A percentile compares a stretch with the other conserved stretches of the same genome.
Evolutionary conservation across 108 stramenopile species (phyloP).

Genomic region (Cyclotella cryptica): DNA sequence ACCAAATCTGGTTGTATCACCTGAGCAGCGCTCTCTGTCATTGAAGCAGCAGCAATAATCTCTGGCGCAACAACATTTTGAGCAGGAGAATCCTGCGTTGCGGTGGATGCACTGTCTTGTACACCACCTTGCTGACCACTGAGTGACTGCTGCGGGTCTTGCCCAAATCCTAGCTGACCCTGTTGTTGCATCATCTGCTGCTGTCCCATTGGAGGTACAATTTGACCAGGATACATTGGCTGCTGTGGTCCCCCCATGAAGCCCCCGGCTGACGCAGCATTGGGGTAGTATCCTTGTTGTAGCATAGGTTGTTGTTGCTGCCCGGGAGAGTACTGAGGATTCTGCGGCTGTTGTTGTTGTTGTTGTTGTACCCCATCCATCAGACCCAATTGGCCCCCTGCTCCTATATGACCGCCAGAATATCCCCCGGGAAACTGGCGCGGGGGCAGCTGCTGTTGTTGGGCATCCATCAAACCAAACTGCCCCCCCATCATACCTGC

Average conservation of each 20-base stretch:
- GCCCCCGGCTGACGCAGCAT: neutral
- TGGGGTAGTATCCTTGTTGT: too few relatives aligned
- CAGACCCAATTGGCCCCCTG: neutral
- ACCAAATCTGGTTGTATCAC: too few relatives aligned
- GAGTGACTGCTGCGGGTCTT: conserved; percentile 6
- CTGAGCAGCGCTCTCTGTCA: too few relatives aligned
- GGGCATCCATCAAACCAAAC: neutral
- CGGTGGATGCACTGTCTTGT: too few relatives aligned
- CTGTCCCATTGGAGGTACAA: neutral
- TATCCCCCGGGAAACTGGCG: neutral
- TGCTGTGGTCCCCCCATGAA: neutral
- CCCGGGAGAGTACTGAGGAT: neutral
- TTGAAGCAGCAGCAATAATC: neutral
- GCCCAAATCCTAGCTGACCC: neutral
- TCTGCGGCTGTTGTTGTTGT: conserved; percentile 2
- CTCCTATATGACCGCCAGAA: neutral
- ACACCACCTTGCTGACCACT: neutral
- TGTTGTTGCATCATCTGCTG: neutral
- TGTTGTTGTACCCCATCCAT: neutral
- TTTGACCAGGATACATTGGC: conserved; percentile 13
- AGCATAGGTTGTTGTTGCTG: conserved; percentile 1
- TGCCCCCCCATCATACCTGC: neutral
- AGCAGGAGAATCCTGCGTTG: too few relatives aligned
- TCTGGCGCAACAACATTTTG: neutral
- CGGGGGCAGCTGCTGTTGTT: neutral